Evolutionary conservation across 2,329 filamentous ascomycete species (phyloP).

Genomic region (Scedosporium minutisporum): DNA sequence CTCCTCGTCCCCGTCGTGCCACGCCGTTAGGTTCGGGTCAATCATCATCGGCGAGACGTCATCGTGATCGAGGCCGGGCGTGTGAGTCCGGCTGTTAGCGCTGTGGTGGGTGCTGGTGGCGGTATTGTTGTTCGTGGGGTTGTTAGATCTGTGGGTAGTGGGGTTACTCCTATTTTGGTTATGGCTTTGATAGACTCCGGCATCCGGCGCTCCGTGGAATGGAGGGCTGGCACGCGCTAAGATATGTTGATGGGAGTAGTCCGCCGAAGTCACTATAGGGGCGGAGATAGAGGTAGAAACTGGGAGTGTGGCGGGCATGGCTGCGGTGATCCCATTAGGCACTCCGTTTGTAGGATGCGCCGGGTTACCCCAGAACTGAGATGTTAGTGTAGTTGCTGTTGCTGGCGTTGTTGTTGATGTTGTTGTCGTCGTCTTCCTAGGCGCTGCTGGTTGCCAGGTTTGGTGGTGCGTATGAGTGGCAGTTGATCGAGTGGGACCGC

Average conservation of each 20-base stretch:
- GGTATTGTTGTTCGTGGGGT: background rate
- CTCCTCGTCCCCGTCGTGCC: background rate
- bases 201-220: background rate
- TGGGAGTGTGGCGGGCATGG: background rate
- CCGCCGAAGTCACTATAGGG: background rate
- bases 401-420: background rate
- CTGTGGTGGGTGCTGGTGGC: background rate
- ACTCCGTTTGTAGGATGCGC: background rate
- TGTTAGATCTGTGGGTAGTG: background rate
- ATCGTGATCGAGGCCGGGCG: background rate
- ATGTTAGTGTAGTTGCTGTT: background rate
- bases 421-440: background rate
- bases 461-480: background rate
- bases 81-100: background rate
- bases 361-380: background rate
- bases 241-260: background rate
- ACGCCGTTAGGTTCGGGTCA: conserved; percentile 3
- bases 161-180: background rate
- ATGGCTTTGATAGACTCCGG: background rate
- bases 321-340: background rate
- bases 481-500: background rate
- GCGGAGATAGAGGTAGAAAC: background rate
- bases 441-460: background rate
- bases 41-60: conserved; percentile 5
- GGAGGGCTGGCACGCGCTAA: background rate